Evolutionary conservation across 2,329 filamentous ascomycete species (phyloP).

Genomic region (Teratosphaeriaceae sp.): DNA sequence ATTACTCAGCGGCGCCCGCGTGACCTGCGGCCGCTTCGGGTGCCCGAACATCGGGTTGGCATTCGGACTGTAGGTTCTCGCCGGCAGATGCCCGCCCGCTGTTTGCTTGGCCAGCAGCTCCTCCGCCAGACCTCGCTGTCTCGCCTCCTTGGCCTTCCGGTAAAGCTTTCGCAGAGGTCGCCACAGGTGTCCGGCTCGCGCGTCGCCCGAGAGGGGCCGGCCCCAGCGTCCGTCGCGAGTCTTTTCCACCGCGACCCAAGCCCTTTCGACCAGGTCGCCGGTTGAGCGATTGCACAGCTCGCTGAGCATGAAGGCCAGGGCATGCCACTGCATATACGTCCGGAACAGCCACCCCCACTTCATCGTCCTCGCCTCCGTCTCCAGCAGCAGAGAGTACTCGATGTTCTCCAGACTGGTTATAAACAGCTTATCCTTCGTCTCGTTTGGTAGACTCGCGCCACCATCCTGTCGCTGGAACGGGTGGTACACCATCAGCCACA

Average conservation of each 20-base stretch:
- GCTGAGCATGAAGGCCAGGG: conserved; percentile 54
- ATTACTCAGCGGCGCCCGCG: conserved; percentile 26
- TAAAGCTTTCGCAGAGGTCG: conserved; percentile 56
- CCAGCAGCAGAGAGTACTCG: conserved; percentile 61
- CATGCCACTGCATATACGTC: conserved; percentile 61
- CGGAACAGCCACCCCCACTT: conserved; percentile 61
- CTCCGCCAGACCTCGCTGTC: conserved; percentile 10
- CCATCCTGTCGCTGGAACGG: conserved; percentile 59
- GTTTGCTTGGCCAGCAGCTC: conserved; percentile 7
- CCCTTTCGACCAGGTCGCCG: conserved; percentile 52
- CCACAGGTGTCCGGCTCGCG: conserved; percentile 52
- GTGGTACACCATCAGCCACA: conserved; percentile 71
- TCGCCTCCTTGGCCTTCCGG: conserved; percentile 47
- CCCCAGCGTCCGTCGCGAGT: conserved; percentile 38
- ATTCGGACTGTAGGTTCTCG: conserved; percentile 27
- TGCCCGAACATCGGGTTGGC: conserved; percentile 29
- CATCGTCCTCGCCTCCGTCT: conserved; percentile 54
- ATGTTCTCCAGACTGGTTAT: conserved; percentile 67
- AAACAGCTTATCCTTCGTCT: conserved; percentile 63
- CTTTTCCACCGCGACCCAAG: conserved; percentile 52
- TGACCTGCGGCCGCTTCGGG: conserved; percentile 21
- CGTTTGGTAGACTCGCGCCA: conserved; percentile 51
- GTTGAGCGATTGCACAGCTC: conserved; percentile 53
- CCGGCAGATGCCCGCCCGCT: conserved; percentile 7
- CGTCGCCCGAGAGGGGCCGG: conserved; percentile 24